Evolutionary conservation across 2,329 filamentous ascomycete species (phyloP).

Genomic region (Westerdykella sp.): DNA sequence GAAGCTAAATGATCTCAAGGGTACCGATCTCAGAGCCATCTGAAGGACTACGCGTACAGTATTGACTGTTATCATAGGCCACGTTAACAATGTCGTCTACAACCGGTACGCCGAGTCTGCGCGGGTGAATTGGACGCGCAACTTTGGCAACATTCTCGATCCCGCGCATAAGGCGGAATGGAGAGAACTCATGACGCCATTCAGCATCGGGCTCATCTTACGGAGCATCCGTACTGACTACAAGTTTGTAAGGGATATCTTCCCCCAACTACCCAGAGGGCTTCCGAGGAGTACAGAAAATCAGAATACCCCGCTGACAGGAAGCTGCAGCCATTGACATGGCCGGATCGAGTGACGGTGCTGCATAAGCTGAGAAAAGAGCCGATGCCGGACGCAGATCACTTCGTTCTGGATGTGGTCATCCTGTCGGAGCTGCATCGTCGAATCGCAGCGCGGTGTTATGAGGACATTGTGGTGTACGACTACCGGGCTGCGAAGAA

Average conservation of each 20-base stretch:
- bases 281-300: not conserved
- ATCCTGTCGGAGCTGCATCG: constrained; percentile 71
- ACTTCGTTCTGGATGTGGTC: constrained; percentile 55
- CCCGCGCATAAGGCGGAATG: constrained; percentile 57
- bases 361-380: constrained; percentile 66
- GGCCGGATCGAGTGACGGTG: constrained; percentile 74
- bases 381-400: constrained; percentile 46
- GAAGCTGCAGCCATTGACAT: constrained; percentile 60
- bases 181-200: constrained; percentile 62
- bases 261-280: not conserved
- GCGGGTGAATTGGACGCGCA: constrained; percentile 69
- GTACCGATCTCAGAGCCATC: constrained; percentile 5
- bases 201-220: constrained; percentile 66
- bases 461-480: constrained; percentile 75
- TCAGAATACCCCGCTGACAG: not conserved
- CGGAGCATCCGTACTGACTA: constrained; percentile 75
- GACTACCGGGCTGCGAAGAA: constrained; percentile 60
- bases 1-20: constrained; percentile 15
- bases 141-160: constrained; percentile 60
- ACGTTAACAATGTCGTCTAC: constrained; percentile 85
- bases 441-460: constrained; percentile 64
- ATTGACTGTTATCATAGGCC: constrained; percentile 45
- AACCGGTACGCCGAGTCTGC: constrained; percentile 77
- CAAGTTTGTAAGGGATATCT: constrained; percentile 64
- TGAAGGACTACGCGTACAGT: not conserved